Base-by-base conservation (phyloP, 768 basidiomycete genomes). In the Pleurotus citrinopileatus region DNA sequence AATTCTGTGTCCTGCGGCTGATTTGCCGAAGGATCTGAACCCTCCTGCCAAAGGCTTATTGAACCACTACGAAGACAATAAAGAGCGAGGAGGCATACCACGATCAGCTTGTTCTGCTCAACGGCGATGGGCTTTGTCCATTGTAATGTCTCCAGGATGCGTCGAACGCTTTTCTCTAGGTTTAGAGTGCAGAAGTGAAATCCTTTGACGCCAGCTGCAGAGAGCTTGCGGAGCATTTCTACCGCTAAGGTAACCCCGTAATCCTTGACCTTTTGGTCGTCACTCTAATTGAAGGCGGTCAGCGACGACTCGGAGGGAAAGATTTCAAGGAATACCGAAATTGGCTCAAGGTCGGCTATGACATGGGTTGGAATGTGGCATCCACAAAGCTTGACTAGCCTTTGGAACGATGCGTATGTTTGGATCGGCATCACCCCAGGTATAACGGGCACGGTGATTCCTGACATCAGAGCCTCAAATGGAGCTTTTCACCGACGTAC, bases 341-440 rank as follows among this genome's bases (percentile, higher is more conserved):
- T 91, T 1, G 78, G 76, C 23, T 89, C 83, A 0, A 98, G 72
- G 55, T 83, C 83, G 1, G 76, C 63, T 70, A 86, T 75, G 45
- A 96, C 74, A 9, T 73, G 63, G 2, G 76, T 70, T 0, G 96
- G 96, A 15, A 98, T 85, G 19, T 76, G 76, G 2, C 86, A 83
- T 15, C 89, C 89, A 57, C 92, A 95, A 40, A 99, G 76, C 67
- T 95, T 97, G 19, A 87, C 91, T 61, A 98, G 75, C 42, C 97
- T 86, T 42, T 89, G 75, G 71, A 99, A 98, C 0, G 97, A 97
- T 3, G 88, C 83, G 66, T 94, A 96, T 20, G 91, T 98, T 65
- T 98, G 97, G 53, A 99, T 93, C 0, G 97, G 96, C 94, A 98
- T 97, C 52, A 98, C 84, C 9, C 95, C 94, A 7, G 97, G 94